These are phyloP conservation scores for Globisporangium paroecandrum DNA, from an alignment of 352 stramenopile genomes.

Conservation along the genomic window DNA sequence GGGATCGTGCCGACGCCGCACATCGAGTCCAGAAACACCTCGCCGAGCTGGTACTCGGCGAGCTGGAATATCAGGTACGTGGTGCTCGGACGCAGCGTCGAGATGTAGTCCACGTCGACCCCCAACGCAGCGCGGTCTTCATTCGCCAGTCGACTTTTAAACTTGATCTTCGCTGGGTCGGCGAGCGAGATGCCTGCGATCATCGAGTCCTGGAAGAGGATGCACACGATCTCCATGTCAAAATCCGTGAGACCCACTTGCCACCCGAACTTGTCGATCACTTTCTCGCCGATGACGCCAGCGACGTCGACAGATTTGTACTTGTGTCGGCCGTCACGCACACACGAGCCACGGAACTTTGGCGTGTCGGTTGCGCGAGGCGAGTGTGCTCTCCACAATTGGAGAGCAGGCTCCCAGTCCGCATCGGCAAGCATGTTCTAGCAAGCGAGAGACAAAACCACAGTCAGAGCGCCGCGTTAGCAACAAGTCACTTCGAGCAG, in stretches of 20 bases:
- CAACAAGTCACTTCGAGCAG: background rate
- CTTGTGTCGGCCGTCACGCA: slow-evolving; percentile 69
- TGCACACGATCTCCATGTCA: slow-evolving; percentile 66
- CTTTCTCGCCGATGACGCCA: slow-evolving; percentile 49
- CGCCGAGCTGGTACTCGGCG: slow-evolving; percentile 46
- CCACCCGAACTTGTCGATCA: slow-evolving; percentile 63
- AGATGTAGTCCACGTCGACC: slow-evolving; percentile 61
- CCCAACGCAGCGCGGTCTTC: slow-evolving; percentile 53
- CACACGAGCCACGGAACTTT: slow-evolving; percentile 71
- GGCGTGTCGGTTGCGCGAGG: slow-evolving; percentile 26
- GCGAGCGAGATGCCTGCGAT: slow-evolving; percentile 63
- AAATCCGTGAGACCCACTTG: slow-evolving; percentile 60
- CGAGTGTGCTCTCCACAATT: slow-evolving; percentile 53
- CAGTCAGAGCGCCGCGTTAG: too few relatives aligned
- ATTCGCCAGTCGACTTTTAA: slow-evolving; percentile 65
- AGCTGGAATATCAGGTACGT: slow-evolving; percentile 75
- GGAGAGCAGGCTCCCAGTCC: slow-evolving; percentile 51
- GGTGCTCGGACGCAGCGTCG: slow-evolving; percentile 72
- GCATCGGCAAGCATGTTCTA: slow-evolving; percentile 47
- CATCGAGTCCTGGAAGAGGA: slow-evolving; percentile 74
- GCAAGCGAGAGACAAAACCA: background rate
- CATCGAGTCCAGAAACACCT: slow-evolving; percentile 79
- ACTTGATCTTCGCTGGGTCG: slow-evolving; percentile 53
- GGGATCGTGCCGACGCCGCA: slow-evolving; percentile 79
- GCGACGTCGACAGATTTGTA: slow-evolving; percentile 71